Evolutionary conservation across 371 early-diverging fungal genomes (phyloP).

Genomic region (Mortierella sp.): DNA sequence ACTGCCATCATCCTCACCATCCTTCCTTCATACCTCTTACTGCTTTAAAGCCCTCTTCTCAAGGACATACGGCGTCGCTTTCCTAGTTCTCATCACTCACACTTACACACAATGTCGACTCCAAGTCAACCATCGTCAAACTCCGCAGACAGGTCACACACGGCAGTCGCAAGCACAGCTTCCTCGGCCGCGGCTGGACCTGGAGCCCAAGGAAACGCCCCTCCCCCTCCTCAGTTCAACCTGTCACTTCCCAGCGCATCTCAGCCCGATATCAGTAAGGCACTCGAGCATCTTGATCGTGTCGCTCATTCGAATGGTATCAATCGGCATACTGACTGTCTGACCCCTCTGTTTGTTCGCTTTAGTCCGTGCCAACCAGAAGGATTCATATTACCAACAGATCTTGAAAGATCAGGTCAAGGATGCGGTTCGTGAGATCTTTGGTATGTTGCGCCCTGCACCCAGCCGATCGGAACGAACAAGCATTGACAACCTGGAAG

Average conservation of each 20-base stretch:
- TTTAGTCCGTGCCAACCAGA: constrained; percentile 88
- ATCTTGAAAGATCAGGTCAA: constrained; percentile 75
- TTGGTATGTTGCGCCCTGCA: constrained; percentile 60
- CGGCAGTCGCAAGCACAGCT: constrained; percentile 12
- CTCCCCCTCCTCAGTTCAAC: constrained; percentile 49
- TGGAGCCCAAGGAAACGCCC: constrained; percentile 15
- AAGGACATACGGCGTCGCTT: too few relatives aligned
- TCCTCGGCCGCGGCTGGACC: constrained; percentile 10
- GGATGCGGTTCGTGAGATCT: constrained; percentile 72
- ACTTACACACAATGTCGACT: constrained; percentile 9
- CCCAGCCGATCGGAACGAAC: background rate
- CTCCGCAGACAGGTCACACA: constrained; percentile 56
- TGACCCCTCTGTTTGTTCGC: background rate
- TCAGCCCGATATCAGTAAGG: constrained; percentile 85
- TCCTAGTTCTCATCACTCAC: background rate
- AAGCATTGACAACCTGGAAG: background rate
- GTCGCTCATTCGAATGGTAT: background rate
- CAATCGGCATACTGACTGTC: background rate
- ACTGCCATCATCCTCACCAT: background rate
- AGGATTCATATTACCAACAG: constrained; percentile 85
- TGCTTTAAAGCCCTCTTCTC: background rate
- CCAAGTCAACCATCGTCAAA: constrained; percentile 24
- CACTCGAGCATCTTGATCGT: too few relatives aligned
- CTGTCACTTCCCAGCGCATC: constrained; percentile 78
- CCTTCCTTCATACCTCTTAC: background rate